Evolutionary conservation across 1,284 basidiomycete genomes (phyloP).

Genomic region (Heliocybe sulcata): DNA sequence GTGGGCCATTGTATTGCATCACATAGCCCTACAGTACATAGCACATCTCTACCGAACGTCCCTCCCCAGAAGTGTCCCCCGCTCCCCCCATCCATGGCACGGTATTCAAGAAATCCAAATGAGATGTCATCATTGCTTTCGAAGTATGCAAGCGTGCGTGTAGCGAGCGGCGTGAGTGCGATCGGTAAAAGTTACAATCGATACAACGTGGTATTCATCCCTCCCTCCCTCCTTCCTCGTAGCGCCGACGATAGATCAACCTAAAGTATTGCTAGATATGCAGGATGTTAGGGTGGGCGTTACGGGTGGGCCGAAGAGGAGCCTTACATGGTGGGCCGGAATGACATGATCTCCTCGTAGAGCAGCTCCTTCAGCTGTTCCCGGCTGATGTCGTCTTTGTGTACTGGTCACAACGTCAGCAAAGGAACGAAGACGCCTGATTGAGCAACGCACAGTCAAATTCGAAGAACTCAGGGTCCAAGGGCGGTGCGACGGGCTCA

Average conservation of each 20-base stretch:
- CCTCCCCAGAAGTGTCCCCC: no score
- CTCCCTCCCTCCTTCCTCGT: neutral
- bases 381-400: slow-evolving; percentile 90
- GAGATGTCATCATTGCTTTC: no score
- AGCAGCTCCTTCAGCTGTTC: slow-evolving; percentile 68
- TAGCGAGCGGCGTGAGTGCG: neutral
- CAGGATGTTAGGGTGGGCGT: neutral
- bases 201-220: neutral
- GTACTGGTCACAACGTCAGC: slow-evolving; percentile 50
- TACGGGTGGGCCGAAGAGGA: neutral
- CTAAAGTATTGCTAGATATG: neutral
- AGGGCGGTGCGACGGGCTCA: slow-evolving; percentile 85
- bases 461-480: slow-evolving; percentile 89
- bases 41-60: no score
- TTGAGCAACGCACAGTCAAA: slow-evolving; percentile 76
- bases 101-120: no score
- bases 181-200: neutral
- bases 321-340: slow-evolving; percentile 57
- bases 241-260: neutral
- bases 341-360: slow-evolving; percentile 74
- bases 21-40: no score
- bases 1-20: no score
- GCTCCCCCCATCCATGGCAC: no score
- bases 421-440: neutral
- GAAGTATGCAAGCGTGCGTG: neutral